Evolutionary conservation across 163 green algal species (phyloP), one percentile per base, ranked within the genome.

Genomic region (Coccomyxa subellipsoidea): DNA sequence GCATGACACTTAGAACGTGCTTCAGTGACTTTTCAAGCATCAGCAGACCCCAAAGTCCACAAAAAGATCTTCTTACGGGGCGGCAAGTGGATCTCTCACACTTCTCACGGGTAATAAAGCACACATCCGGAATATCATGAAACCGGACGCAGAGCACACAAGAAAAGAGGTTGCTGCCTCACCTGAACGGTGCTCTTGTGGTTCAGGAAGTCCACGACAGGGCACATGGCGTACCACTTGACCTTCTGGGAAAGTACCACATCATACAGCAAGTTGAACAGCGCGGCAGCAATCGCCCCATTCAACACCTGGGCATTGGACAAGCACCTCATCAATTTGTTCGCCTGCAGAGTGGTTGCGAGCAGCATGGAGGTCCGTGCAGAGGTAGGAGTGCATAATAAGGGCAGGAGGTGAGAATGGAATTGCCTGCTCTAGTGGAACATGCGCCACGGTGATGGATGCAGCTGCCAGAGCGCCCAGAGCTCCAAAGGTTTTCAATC

Each of bases 241-340:
- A 87, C 59, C 76, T 78, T 69, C 8, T 72, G 69, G 36, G 59
- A 80, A 4, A 87, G 84, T 27, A 87, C 38, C 21, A 79, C 39
- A 53, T 87, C 84, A 35, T 85, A 87, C 37, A 87, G 70, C 38
- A 87, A 66, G 69, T 87, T 87, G 69, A 87, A 87, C 25, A 84
- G 40, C 69, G 77, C 80, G 1, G 84, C 84, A 21, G 84, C 84
- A 66, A 87, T 80, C 29, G 69, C 79, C 27, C 81, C 75, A 66
- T 82, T 81, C 34, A 85, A 36, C 23, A 81, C 40, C 70, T 84
- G 70, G 7, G 40, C 80, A 69, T 8, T 31, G 47, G n/a, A n/a
- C 66, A 73, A 36, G 66, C 27, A 21, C 66, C 4, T 73, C 21
- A 59, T 59, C 5, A 23, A 18, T 27, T n/a, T n/a, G n/a, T n/a